Conservation (phyloP, 306 rosid species). For the Prunus mira region DNA sequence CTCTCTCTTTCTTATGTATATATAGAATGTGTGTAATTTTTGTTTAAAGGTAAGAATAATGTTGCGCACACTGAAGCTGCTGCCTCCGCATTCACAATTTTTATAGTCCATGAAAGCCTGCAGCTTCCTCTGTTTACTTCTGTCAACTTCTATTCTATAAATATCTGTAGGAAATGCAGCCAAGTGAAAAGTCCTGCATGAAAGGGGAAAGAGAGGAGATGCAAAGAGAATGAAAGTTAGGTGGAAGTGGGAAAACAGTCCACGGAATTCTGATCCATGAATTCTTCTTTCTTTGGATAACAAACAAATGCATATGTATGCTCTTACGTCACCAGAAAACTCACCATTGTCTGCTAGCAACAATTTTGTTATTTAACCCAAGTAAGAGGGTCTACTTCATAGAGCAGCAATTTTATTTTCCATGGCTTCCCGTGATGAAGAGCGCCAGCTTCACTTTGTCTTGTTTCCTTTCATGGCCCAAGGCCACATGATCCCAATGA, state of each 20-base stretch:
- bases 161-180: too few relatives aligned
- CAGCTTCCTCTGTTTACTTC: too few relatives aligned
- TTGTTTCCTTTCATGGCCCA: constrained; percentile 30
- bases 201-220: not conserved
- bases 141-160: too few relatives aligned
- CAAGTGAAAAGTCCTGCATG: too few relatives aligned
- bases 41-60: too few relatives aligned
- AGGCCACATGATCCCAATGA: constrained; percentile 37
- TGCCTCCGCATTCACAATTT: too few relatives aligned
- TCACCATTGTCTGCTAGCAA: not conserved
- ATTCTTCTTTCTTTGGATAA: not conserved
- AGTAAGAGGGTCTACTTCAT: not conserved
- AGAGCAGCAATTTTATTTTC: not conserved
- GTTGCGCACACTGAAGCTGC: too few relatives aligned
- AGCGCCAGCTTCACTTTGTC: constrained; percentile 19
- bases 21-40: too few relatives aligned
- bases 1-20: too few relatives aligned
- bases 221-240: not conserved
- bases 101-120: too few relatives aligned
- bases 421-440: not conserved
- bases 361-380: not conserved
- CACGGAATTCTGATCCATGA: not conserved
- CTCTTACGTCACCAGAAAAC: not conserved
- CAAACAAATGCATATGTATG: not conserved
- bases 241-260: not conserved